Base-by-base conservation (phyloP, 805 yeast genomes). In the Candida namnaoensis region DNA sequence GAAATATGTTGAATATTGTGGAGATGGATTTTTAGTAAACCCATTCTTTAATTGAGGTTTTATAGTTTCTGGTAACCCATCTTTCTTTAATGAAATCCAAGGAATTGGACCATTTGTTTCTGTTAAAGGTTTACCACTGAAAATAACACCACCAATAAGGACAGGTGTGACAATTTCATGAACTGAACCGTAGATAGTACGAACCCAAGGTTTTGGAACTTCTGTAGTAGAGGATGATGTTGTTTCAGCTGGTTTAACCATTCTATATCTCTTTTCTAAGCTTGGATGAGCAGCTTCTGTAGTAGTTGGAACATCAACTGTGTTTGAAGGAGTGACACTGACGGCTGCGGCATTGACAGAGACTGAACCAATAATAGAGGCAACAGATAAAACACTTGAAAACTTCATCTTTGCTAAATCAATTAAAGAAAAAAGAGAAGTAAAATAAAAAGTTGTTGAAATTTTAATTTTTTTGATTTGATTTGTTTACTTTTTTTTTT, bases 1-100 rank as follows among this genome's bases (percentile, higher is more conserved):
- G 66, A 87, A 88, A 61, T 78, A 85, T 1, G 91, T 85, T 6
- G 80, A 76, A 51, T 84, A 82, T 40, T 78, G 78, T 12, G 96
- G 96, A 13, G 69, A 66, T 6, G 75, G 78, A 39, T 83, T 74
- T 49, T 76, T 74, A 30, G 82, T 79, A 40, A 62, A 64, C 10
- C 95, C 95, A 49, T 81, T 78, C 50, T 87, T 86, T 54, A 78
- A 53, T 53, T 85, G 72, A 4, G 96, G 96, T 35, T 65, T 69
- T 38, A 88, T 76, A 0, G 95, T 87, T 57, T 82, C 80, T 41
- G 96, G 95, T 9, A 71, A 60, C 14, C 96, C 96, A 46, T 81
- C 76, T 47, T 81, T 79, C 44, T 87, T 74, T 54, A 88, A 67
- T 2, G 87, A 74, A 34, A 88, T 67, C 96, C 96, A 88, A 8